Base-by-base conservation (phyloP, 495 filamentous ascomycete genomes). In the Amphirosellinia nigrospora region DNA sequence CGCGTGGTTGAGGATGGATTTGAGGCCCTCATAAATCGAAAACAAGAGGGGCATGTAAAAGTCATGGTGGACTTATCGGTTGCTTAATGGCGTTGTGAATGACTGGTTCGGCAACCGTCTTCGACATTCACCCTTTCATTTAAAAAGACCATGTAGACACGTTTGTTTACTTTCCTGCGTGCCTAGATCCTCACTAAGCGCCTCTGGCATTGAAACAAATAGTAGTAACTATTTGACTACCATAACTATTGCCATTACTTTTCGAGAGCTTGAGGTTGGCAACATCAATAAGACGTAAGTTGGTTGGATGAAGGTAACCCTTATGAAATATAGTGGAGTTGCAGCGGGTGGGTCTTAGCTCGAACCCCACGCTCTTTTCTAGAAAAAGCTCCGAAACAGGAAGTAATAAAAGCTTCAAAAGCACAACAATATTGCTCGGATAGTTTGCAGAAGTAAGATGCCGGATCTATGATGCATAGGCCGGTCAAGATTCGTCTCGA, bases 1-100 rank as follows among this genome's bases (percentile, higher is more conserved):
- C 81, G 87, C 23, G 84, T 89, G 32, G 84, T 87, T 65, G 86
- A 89, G 39, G 81, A 86, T 46, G 88, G 88, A 1, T 87, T 89
- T 76, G 81, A 86, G 72, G 71, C 82, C 15, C 76, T 90, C 68
- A 78, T 89, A 55, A 73, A 86, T n/a, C 83, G 88, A 39, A 85
- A 86, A 60, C 86, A 87, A n/a, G n/a, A n/a, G 38, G 83, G 83
- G 30, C 86, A 90, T 74, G 83, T 88, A 36, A 89, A 89, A 73
- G 84, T 89, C 36, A 71, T 89, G 65, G 84, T 87, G n/a, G 77
- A 84, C 43, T 66, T 78, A 21, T 39, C 64, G 5, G 64, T 36
- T 43, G 9, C 43, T 16, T 66, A 66, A 43, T 36, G 8, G 32
- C 5, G 11, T 28, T 11, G 48, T 23, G n/a, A 13, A 28, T 11